Percentiles rank a stretch among this genome's conserved stretches.
phyloP scores from a whole-genome alignment of 2,329 filamentous ascomycete species.

The Helotiales sp. region DNA sequence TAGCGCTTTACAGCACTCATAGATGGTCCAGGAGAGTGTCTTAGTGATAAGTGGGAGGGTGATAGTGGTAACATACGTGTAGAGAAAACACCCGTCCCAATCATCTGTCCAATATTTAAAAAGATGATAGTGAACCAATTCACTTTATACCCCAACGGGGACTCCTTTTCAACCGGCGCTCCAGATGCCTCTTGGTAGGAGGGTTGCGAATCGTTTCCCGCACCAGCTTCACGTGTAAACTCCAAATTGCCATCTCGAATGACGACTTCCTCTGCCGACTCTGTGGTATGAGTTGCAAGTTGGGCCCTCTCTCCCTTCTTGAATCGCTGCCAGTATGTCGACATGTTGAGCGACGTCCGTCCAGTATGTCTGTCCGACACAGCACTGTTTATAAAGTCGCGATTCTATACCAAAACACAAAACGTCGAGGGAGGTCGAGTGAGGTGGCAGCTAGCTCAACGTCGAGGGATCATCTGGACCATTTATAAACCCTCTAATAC shows the following conservation, averaged over 20 bases:
- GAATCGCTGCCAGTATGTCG: conserved; percentile 9
- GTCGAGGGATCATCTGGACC: background rate
- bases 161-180: conserved; percentile 62
- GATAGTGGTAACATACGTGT: conserved; percentile 59
- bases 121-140: conserved; percentile 61
- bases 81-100: conserved; percentile 68
- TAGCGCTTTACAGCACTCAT: no score
- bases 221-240: conserved; percentile 40
- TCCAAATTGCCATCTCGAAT: conserved; percentile 27
- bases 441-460: background rate
- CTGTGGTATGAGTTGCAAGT: background rate
- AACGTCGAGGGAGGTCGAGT: background rate
- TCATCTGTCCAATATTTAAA: conserved; percentile 65
- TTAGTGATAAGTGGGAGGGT: background rate
- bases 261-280: conserved; percentile 8
- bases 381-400: background rate
- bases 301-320: conserved; percentile 4
- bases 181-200: conserved; percentile 61
- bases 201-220: conserved; percentile 52
- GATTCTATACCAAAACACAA: background rate
- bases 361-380: no score
- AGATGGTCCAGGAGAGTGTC: no score
- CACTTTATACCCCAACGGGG: conserved; percentile 64
- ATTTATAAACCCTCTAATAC: background rate
- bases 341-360: no score